phyloP scores from a whole-genome alignment of 2,329 filamentous ascomycete genomes.

The Fusarium metavorans region DNA sequence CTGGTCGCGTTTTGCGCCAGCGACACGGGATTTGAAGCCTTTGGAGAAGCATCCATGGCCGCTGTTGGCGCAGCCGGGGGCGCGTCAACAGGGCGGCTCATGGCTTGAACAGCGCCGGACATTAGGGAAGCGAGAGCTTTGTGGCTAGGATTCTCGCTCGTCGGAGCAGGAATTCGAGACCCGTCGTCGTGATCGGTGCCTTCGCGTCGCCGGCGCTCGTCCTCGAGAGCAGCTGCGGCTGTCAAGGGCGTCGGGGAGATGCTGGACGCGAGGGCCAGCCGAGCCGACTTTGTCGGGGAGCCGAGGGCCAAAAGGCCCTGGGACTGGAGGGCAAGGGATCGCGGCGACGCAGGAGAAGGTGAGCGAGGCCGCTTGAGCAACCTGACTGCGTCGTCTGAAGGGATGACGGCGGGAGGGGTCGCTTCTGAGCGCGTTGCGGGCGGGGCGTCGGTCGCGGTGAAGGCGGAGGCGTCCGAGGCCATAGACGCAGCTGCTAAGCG shows the following conservation, averaged over 20 bases:
- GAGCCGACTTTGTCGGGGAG: slow-evolving; percentile 67
- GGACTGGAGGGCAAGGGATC: slow-evolving; percentile 43
- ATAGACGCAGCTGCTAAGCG: slow-evolving; percentile 53
- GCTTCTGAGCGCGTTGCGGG: slow-evolving; percentile 52
- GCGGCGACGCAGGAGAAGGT: slow-evolving; percentile 57
- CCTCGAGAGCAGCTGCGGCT: slow-evolving; percentile 65
- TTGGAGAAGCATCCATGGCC: slow-evolving; percentile 56
- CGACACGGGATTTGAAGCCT: slow-evolving; percentile 50
- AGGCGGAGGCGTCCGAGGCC: slow-evolving; percentile 65
- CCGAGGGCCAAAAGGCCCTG: slow-evolving; percentile 53
- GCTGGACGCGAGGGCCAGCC: slow-evolving; percentile 58
- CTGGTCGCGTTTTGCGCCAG: slow-evolving; percentile 50
- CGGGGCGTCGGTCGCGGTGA: slow-evolving; percentile 66
- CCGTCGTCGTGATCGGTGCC: slow-evolving; percentile 53
- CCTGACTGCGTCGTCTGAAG: slow-evolving; percentile 53
- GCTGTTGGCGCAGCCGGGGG: slow-evolving; percentile 59
- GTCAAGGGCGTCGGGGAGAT: slow-evolving; percentile 63
- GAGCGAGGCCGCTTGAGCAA: slow-evolving; percentile 61
- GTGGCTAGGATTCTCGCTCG: slow-evolving; percentile 67
- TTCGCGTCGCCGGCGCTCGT: slow-evolving; percentile 63
- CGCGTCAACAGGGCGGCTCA: slow-evolving; percentile 68
- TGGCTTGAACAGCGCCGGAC: slow-evolving; percentile 63
- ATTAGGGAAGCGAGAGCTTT: slow-evolving; percentile 66
- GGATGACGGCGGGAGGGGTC: slow-evolving; percentile 52
- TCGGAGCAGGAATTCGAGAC: slow-evolving; percentile 55